Evolutionary conservation across 257 asterid species (phyloP).

Genomic region (Echium plantagineum): DNA sequence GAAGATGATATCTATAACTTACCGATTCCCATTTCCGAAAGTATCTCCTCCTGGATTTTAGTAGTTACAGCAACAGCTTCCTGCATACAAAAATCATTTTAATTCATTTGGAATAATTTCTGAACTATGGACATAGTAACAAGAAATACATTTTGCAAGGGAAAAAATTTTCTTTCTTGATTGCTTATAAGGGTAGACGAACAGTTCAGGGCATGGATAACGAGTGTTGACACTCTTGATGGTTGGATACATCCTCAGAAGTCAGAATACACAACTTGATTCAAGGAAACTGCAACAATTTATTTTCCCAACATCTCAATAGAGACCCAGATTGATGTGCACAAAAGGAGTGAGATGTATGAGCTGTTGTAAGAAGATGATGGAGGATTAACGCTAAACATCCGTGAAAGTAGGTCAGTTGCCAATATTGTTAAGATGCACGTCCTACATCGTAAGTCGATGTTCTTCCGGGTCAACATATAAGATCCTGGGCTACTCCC

Average conservation of each 20-base stretch:
- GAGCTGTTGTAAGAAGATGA: background rate
- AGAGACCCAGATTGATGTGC: background rate
- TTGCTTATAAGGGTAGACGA: background rate
- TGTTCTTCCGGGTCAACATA: no score
- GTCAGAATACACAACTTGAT: no score
- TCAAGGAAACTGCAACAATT: no score
- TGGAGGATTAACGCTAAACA: background rate
- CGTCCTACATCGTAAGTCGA: no score
- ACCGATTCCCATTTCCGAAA: conserved; percentile 84
- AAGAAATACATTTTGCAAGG: background rate
- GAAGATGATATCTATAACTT: conserved; percentile 17
- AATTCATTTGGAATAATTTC: background rate
- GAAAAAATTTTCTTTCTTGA: background rate
- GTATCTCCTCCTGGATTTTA: conserved; percentile 74
- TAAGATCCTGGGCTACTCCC: no score
- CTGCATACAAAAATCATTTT: conserved; percentile 20
- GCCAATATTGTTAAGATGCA: no score
- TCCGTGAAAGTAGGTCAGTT: background rate
- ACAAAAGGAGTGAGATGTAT: background rate
- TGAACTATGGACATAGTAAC: background rate
- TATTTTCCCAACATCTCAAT: no score
- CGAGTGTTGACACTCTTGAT: background rate
- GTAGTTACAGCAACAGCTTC: conserved; percentile 88
- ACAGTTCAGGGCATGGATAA: background rate
- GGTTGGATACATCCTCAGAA: no score